Base-by-base conservation (phyloP, 139 green algal genomes). In the Monoraphidium neglectum region DNA sequence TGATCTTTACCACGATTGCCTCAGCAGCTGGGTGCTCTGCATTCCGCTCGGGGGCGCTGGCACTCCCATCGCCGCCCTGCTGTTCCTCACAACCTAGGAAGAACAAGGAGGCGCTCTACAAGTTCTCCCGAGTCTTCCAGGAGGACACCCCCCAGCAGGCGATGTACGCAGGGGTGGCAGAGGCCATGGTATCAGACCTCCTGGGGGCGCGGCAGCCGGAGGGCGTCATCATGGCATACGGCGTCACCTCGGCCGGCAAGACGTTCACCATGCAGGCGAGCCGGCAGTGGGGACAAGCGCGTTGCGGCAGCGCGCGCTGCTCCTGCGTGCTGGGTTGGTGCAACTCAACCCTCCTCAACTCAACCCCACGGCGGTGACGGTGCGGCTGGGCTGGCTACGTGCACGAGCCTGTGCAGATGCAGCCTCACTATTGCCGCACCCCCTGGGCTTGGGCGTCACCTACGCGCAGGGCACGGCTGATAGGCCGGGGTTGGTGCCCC, bases 191-290 rank as follows among this genome's bases (percentile, higher is more conserved):
- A 30, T 53, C 72, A 4, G 83, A 88, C 33, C 32, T 85, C 18
- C 38, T 85, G 43, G n/a, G 13, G 13, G 56, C 83, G 6, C 49
- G 70, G 35, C 61, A 54, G 3, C 70, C 36, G 26, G 82, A 46
- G 51, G 83, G 74, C 28, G 90, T 94, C 38, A 68, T 96, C 26
- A 88, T 97, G 83, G 88, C 92, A 0, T 96, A 95, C 70, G 92
- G 92, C 46, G 91, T 92, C 61, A 96, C 91, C 26, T 88, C 82
- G 0, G 87, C 89, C 10, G 92, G 92, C 70, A 97, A 97, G 81
- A 95, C 89, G 2, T 89, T 87, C 86, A 94, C 92, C 0, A 93
- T 95, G 33, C 77, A 92, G 78, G 83, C 80, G 54, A 15, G 59
- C 5, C 1, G 4, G 4, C n/a, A n/a, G n/a, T n/a, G n/a, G n/a